Evolutionary conservation across 495 filamentous ascomycete genomes (phyloP), one percentile per base, ranked within the genome.

Genomic region (Trichocladium antarcticum): DNA sequence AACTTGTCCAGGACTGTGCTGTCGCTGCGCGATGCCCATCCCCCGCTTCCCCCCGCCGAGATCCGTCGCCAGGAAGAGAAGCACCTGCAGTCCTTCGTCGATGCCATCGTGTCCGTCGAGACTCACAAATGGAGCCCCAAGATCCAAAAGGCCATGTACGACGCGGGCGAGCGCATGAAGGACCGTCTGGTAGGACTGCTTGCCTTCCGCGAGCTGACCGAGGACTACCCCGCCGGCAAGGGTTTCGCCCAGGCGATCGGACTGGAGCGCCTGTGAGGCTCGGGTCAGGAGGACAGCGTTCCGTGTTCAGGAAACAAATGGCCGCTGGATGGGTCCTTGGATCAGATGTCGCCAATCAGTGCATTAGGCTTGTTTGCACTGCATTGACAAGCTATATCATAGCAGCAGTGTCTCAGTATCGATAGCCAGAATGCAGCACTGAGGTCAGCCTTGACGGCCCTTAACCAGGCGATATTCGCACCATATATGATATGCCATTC

Each of bases 121-220:
- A 29, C 14, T 27, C 46, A 21, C 11, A 28, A 31, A 6, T 49
- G 46, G 46, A 49, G 46, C 46, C 37, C 46, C 16, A 22, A n/a
- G 28, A 49, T 49, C 2, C 28, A 35, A 10, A 49, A 49, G 37
- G 46, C 46, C n/a, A 35, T 49, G 29, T 49, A 49, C 14, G 46
- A 49, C 15, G 46, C 46, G 5, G 46, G 46, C 7, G 46, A 49
- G 19, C 37, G 37, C 19, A 15, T 49, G 37, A 49, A 40, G 20
- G 14, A n/a, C 3, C 16, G 28, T 12, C 17, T 49, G 46, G 6
- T 41, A 20, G 14, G 29, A 4, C 29, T 49, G 17, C 19, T 17
- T 1, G 37, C 16, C 5, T 49, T 49, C 16, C 8, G 37, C 15
- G 12, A 35, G 7, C 38, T 49, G 34, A 28, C 31, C 8, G 37